These are phyloP conservation scores for Pistacia atlantica DNA, from an alignment of 345 rosid species.

Conservation along the genomic window DNA sequence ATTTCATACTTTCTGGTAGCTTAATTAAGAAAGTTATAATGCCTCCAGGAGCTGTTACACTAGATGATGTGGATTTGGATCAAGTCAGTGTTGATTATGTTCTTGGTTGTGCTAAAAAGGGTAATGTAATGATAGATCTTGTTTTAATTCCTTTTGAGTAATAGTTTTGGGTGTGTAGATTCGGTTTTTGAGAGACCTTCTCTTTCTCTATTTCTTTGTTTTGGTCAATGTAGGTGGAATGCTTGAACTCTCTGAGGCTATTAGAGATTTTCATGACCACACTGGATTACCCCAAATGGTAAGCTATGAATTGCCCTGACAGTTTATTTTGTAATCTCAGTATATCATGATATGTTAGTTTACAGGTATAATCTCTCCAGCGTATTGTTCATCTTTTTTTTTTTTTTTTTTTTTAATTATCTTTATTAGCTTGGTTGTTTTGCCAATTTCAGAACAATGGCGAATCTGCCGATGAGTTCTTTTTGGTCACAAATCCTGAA, in stretches of 20 bases:
- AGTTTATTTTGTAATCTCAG: slow-evolving; percentile 4
- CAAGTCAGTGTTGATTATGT: slow-evolving; percentile 98
- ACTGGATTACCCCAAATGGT: slow-evolving; percentile 87
- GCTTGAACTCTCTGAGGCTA: slow-evolving; percentile 95
- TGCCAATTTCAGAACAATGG: slow-evolving; percentile 56
- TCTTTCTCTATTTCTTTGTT: not conserved
- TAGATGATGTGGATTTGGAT: slow-evolving; percentile 96
- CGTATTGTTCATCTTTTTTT: not conserved
- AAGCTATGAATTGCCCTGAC: slow-evolving; percentile 11
- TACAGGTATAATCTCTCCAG: not conserved
- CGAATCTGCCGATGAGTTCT: slow-evolving; percentile 79
- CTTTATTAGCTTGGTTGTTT: slow-evolving; percentile 18
- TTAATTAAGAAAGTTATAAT: slow-evolving; percentile 88
- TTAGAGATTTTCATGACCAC: slow-evolving; percentile 89
- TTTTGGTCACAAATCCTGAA: slow-evolving; percentile 81
- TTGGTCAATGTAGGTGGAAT: slow-evolving; percentile 53
- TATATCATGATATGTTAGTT: not conserved
- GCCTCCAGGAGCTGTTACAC: slow-evolving; percentile 98
- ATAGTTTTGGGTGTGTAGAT: not conserved
- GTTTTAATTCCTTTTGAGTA: slow-evolving; percentile 16
- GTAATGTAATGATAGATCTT: slow-evolving; percentile 30
- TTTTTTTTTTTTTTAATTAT: not conserved
- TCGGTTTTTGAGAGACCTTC: not conserved
- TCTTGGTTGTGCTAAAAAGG: slow-evolving; percentile 85
- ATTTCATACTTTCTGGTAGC: slow-evolving; percentile 82